phyloP scores from a whole-genome alignment of 805 yeast genomes.

The Metschnikowia santaceciliae region DNA sequence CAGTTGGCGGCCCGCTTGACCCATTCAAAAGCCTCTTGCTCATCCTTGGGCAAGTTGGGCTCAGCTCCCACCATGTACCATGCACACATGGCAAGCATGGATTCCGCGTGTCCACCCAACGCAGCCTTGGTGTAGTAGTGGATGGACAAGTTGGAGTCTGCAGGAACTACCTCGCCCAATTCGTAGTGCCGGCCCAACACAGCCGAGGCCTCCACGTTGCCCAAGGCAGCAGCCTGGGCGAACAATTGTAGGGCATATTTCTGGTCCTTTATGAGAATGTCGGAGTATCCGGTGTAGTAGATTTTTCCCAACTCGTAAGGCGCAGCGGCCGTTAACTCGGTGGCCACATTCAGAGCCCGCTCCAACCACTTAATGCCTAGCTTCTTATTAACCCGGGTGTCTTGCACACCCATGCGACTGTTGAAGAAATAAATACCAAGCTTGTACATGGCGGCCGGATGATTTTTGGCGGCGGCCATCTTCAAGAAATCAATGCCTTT shows the following conservation, averaged over 20 bases:
- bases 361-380: conserved; percentile 91
- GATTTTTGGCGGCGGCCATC: conserved; percentile 86
- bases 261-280: conserved; percentile 78
- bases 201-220: conserved; percentile 77
- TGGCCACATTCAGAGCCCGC: conserved; percentile 81
- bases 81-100: conserved; percentile 93
- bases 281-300: conserved; percentile 78
- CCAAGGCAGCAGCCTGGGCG: conserved; percentile 83
- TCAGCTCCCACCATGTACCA: conserved; percentile 94
- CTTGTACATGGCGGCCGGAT: conserved; percentile 95
- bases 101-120: conserved; percentile 75
- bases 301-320: conserved; percentile 90
- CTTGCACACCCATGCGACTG: conserved; percentile 75
- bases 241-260: conserved; percentile 83
- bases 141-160: conserved; percentile 77
- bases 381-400: conserved; percentile 65
- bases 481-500: conserved; percentile 79
- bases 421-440: conserved; percentile 84
- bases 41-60: conserved; percentile 74
- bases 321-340: conserved; percentile 83
- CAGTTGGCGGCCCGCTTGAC: conserved; percentile 79
- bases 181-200: conserved; percentile 83
- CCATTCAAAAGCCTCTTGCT: conserved; percentile 90
- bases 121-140: conserved; percentile 95
- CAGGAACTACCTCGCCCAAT: conserved; percentile 68